These are phyloP conservation scores for Paratinospora sagittata DNA, from an alignment of 164 flowering plant species.

Conservation along the genomic window DNA sequence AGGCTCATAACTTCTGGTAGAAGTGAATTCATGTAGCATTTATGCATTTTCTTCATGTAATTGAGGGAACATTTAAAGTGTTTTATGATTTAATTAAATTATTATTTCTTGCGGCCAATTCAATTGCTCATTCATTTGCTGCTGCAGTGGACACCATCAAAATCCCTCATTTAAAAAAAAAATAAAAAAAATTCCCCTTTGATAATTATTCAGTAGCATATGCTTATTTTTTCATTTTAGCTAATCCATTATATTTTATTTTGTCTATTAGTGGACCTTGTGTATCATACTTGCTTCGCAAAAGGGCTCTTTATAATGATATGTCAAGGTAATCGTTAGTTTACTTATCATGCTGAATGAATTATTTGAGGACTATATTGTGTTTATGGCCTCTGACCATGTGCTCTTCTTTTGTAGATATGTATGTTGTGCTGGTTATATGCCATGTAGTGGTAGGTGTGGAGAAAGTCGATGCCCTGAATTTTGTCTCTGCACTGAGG, in stretches of 20 bases:
- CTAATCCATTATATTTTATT: not conserved
- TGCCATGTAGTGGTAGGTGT: constrained; percentile 68
- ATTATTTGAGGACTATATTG: not conserved
- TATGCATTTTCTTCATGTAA: not conserved
- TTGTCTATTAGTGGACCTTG: constrained; percentile 69
- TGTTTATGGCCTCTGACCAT: not conserved
- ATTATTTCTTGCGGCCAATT: not conserved
- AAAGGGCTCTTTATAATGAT: constrained; percentile 88
- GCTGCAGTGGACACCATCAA: no score
- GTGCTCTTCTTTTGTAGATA: constrained; percentile 29
- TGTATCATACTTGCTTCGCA: constrained; percentile 87
- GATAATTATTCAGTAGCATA: not conserved
- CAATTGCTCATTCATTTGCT: no score
- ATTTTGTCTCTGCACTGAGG: constrained; percentile 58
- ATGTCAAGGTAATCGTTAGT: constrained; percentile 68
- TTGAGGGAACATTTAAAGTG: not conserved
- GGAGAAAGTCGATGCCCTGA: constrained; percentile 60
- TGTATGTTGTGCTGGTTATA: constrained; percentile 52
- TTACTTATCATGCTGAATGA: not conserved
- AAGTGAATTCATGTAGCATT: no score
- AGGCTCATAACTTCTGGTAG: no score
- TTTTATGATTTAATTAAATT: not conserved
- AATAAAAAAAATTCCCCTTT: no score
- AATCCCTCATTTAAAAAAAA: not conserved
- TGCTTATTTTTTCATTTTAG: not conserved